phyloP scores from a whole-genome alignment of 2,329 filamentous ascomycete species.

The Diatrype stigma region DNA sequence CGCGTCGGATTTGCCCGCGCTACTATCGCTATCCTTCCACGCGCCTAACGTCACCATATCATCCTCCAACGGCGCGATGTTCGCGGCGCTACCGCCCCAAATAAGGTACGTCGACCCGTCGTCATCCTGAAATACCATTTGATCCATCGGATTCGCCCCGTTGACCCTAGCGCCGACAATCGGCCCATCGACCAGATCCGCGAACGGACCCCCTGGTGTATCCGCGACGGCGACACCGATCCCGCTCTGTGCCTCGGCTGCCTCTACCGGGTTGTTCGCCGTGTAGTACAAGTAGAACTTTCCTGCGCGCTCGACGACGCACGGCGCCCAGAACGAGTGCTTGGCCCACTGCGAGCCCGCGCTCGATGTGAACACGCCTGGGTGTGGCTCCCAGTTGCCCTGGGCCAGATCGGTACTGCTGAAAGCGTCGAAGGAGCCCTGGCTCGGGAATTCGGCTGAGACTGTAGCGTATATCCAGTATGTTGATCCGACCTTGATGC shows the following conservation, averaged over 20 bases:
- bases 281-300: constrained; percentile 5
- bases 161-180: background rate
- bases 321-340: constrained; percentile 6
- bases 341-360: constrained; percentile 1
- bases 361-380: background rate
- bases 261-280: constrained; percentile 4
- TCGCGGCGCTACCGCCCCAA: constrained; percentile 3
- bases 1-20: background rate
- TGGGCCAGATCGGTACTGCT: background rate
- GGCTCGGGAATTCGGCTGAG: constrained; percentile 1
- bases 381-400: background rate
- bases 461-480: constrained; percentile 6
- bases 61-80: constrained; percentile 3
- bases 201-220: constrained; percentile 2
- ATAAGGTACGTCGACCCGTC: constrained; percentile 2
- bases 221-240: constrained; percentile 2
- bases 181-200: background rate
- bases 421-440: constrained; percentile 3
- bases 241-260: background rate
- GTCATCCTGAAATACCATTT: constrained; percentile 2
- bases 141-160: constrained; percentile 5
- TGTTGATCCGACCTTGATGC: background rate
- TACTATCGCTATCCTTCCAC: background rate
- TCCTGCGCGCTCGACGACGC: constrained; percentile 3
- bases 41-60: constrained; percentile 2